Conservation (phyloP, 495 filamentous ascomycete genomes). For the Pseudomonodictys pantanalensis region DNA sequence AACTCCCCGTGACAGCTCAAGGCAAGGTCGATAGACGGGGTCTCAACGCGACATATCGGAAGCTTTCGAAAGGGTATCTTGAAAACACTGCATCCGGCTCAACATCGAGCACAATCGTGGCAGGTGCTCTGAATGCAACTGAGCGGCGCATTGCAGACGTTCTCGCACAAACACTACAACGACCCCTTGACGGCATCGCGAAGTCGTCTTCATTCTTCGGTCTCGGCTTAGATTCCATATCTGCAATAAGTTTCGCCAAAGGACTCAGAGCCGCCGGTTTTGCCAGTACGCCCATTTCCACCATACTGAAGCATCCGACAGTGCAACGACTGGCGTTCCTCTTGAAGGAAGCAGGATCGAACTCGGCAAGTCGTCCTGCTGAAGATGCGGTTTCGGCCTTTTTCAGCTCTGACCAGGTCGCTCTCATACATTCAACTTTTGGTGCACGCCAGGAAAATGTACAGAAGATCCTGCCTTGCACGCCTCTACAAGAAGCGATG, state of each 20-base stretch:
- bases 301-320: slow-evolving; percentile 60
- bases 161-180: slow-evolving; percentile 50
- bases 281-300: slow-evolving; percentile 54
- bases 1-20: slow-evolving; percentile 60
- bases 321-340: slow-evolving; percentile 49
- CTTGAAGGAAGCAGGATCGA: background rate
- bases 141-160: slow-evolving; percentile 49
- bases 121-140: slow-evolving; percentile 40
- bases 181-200: slow-evolving; percentile 46
- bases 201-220: slow-evolving; percentile 56
- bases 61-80: slow-evolving; percentile 29
- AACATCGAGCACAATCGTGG: slow-evolving; percentile 11
- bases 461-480: slow-evolving; percentile 66
- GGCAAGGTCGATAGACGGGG: slow-evolving; percentile 59
- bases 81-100: slow-evolving; percentile 34
- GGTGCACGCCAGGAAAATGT: slow-evolving; percentile 40
- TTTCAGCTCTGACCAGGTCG: slow-evolving; percentile 43
- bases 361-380: background rate
- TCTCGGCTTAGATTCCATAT: slow-evolving; percentile 78
- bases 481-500: slow-evolving; percentile 80
- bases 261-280: slow-evolving; percentile 46
- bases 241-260: slow-evolving; percentile 65
- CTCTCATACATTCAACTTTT: slow-evolving; percentile 40
- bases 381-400: slow-evolving; percentile 2
- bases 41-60: slow-evolving; percentile 41